A percentile compares a stretch with the other conserved stretches of the same genome.
Conservation (phyloP, 257 asterid species). For the Solanum verrucosum region DNA sequence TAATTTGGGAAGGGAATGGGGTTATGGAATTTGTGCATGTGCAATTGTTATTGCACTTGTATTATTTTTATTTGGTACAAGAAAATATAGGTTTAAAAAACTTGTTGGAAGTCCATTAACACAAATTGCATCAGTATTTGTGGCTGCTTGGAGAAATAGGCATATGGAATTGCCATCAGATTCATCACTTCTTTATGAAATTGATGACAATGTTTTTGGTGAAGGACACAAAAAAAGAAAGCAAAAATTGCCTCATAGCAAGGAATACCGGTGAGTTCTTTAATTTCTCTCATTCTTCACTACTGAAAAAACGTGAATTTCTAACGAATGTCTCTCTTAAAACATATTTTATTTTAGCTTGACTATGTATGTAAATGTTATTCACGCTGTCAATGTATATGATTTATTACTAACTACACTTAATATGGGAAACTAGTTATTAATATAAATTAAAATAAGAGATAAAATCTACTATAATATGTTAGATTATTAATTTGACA, state of each 20-base stretch:
- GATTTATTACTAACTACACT: background rate
- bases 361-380: background rate
- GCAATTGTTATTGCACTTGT: conserved; percentile 42
- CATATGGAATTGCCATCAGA: conserved; percentile 39
- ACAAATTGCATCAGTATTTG: conserved; percentile 50
- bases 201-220: conserved; percentile 16
- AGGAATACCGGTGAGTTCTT: conserved; percentile 48
- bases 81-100: conserved; percentile 55
- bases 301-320: background rate
- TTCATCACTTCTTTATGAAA: conserved; percentile 25
- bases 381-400: background rate
- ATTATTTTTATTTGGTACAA: conserved; percentile 54
- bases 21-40: conserved; percentile 78
- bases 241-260: conserved; percentile 54
- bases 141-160: conserved; percentile 57
- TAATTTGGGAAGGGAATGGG: conserved; percentile 62
- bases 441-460: background rate
- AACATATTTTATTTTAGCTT: too few species aligned
- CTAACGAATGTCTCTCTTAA: background rate
- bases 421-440: background rate
- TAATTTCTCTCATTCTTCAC: background rate
- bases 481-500: background rate
- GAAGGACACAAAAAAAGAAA: conserved; percentile 23
- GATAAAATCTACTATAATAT: background rate
- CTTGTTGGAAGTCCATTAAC: conserved; percentile 65